A percentile compares a stretch with the other conserved stretches of the same genome.
Evolutionary conservation across 768 basidiomycete genomes (phyloP).

Genomic region (Hemileccinum impolitum): DNA sequence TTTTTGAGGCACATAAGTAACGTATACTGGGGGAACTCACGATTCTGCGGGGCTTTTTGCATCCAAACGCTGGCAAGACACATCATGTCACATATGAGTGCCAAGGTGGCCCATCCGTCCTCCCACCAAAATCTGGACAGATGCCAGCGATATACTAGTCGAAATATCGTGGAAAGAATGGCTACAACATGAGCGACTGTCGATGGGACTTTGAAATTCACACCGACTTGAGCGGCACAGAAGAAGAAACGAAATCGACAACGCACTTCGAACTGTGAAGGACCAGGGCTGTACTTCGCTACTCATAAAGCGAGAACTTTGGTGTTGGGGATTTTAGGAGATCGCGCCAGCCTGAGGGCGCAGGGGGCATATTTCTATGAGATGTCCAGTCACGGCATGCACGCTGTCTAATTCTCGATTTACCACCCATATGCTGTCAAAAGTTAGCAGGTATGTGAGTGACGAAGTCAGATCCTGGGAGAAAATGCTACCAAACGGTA

Average conservation of each 20-base stretch:
- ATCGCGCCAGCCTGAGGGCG: not conserved
- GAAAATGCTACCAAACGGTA: not conserved
- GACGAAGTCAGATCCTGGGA: not conserved
- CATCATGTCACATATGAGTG: conserved; percentile 19
- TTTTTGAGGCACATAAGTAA: not conserved
- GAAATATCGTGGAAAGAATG: conserved; percentile 17
- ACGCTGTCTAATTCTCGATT: not conserved
- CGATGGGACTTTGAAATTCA: conserved; percentile 10
- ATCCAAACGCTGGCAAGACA: conserved; percentile 24
- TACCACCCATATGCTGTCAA: not conserved
- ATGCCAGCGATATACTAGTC: conserved; percentile 22
- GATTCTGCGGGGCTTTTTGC: not conserved
- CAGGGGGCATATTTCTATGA: not conserved
- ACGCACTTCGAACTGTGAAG: conserved; percentile 14
- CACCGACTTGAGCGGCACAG: not conserved
- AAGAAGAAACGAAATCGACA: not conserved
- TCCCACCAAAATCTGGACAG: conserved; percentile 25
- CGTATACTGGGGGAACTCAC: conserved; percentile 11
- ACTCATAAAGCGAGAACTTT: not conserved
- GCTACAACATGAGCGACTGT: conserved; percentile 15
- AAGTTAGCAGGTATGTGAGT: not conserved
- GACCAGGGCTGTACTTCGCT: conserved; percentile 1
- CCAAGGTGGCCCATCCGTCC: conserved; percentile 24
- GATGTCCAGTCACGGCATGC: conserved; percentile 1
- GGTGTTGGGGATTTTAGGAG: not conserved